These are phyloP conservation scores for Andrographis paniculata DNA, from an alignment of 305 asterid species.

Conservation along the genomic window DNA sequence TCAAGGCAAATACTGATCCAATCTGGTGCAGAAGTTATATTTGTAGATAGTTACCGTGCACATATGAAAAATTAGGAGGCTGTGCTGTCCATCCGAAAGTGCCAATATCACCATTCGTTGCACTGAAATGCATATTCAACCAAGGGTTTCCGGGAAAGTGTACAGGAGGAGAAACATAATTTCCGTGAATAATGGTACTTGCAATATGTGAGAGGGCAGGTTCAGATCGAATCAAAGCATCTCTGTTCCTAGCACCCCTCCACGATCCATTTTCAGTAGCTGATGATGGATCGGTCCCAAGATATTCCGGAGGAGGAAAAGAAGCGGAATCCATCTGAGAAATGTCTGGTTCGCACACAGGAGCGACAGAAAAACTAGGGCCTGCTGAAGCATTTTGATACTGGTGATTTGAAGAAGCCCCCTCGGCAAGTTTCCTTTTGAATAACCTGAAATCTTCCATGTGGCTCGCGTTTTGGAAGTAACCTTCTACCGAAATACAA, in stretches of 20 bases:
- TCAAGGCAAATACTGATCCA: too few species aligned
- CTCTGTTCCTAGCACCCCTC: conserved; percentile 25
- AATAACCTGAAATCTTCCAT: conserved; percentile 35
- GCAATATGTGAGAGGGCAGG: conserved; percentile 16
- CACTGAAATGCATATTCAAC: conserved; percentile 24
- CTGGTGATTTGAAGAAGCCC: conserved; percentile 33
- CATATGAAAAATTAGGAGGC: conserved; percentile 39
- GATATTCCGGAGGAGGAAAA: conserved; percentile 32
- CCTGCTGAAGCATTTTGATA: conserved; percentile 40
- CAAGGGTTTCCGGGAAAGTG: conserved; percentile 43
- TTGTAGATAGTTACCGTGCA: conserved; percentile 39
- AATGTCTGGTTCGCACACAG: conserved; percentile 31
- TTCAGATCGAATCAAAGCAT: conserved; percentile 8
- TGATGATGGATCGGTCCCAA: conserved; percentile 27
- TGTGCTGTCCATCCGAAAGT: conserved; percentile 48
- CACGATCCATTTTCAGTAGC: conserved; percentile 28
- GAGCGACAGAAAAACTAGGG: conserved; percentile 44
- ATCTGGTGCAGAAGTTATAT: conserved; percentile 4
- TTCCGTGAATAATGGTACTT: conserved; percentile 19
- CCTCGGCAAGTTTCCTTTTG: conserved; percentile 58
- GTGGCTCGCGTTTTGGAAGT: conserved; percentile 29
- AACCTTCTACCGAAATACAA: conserved; percentile 30
- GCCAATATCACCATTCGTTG: conserved; percentile 26
- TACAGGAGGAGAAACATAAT: conserved; percentile 33
- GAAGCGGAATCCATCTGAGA: conserved; percentile 23